Evolutionary conservation across 1,284 basidiomycete genomes (phyloP).

Genomic region (Apiotrichum gracile): DNA sequence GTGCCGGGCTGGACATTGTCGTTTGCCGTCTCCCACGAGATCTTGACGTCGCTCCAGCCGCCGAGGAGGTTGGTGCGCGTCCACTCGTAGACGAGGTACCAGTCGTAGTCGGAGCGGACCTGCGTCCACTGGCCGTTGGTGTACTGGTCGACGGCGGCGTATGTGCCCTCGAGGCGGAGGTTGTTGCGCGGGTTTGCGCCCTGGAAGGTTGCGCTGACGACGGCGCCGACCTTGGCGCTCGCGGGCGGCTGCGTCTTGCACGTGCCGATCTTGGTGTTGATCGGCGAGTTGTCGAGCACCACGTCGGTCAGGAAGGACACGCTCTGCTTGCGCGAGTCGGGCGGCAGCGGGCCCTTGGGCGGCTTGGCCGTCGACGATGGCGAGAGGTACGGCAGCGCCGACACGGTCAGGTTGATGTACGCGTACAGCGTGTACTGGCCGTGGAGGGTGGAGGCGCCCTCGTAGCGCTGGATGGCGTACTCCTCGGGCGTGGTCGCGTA

Average conservation of each 20-base stretch:
- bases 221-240: not conserved
- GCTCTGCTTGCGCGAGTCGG: constrained; percentile 4
- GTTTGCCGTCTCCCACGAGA: constrained; percentile 10
- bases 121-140: constrained; percentile 3
- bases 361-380: not conserved
- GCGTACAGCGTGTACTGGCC: constrained; percentile 11
- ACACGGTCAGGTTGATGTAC: constrained; percentile 12
- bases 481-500: constrained; percentile 12
- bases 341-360: not conserved
- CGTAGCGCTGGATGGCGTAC: constrained; percentile 16
- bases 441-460: constrained; percentile 14
- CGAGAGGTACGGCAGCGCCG: constrained; percentile 2
- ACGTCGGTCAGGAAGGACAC: constrained; percentile 2
- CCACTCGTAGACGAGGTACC: constrained; percentile 11
- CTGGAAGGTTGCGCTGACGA: constrained; percentile 2
- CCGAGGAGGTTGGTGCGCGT: constrained; percentile 1
- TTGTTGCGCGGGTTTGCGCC: constrained; percentile 17
- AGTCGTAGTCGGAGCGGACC: constrained; percentile 10
- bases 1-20: constrained; percentile 2
- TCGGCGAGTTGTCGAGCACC: constrained; percentile 9
- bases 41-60: constrained; percentile 2
- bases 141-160: constrained; percentile 9
- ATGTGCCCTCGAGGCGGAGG: constrained; percentile 14
- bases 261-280: constrained; percentile 4
- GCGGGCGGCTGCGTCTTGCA: not conserved